Evolutionary conservation across 495 filamentous ascomycete genomes (phyloP), one percentile per base, ranked within the genome.

Genomic region (Mycothermus thermophilus): DNA sequence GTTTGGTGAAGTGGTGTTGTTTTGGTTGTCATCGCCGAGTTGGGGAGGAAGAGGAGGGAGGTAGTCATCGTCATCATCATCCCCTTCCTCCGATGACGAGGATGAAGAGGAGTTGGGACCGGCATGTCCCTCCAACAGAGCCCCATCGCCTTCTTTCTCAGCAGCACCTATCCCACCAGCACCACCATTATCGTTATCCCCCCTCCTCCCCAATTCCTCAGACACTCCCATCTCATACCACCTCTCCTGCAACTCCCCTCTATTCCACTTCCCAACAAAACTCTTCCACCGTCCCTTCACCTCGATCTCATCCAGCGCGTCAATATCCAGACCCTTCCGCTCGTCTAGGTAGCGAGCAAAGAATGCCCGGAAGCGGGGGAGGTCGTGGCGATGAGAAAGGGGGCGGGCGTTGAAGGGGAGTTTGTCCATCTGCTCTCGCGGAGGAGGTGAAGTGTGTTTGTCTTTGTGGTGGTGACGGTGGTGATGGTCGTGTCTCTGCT

Each of bases 211-310:
- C n/a, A n/a, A n/a, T 22, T 67, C 71, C 25, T 64, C 52, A 14
- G 78, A 61, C 2, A 67, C 75, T 43, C 55, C 60, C 14, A 85
- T 79, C 44, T 86, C 81, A 54, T 97, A 97, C 88, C 90, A 97
- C 16, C 86, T 85, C 55, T 85, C 78, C 2, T 84, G 80, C 35
- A 97, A 66, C 66, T 93, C 86, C 60, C 81, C 83, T 51, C 74
- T 77, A 63, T 97, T 97, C 90, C 90, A 97, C 67, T 86, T 88
- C 2, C 70, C 60, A 10, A 84, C 53, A 50, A 95, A 97, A 52
- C 86, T 88, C 62, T 93, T 94, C 84, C 87, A 97, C 25, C 90
- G 62, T 1, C 88, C 90, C 30, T 70, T 76, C 0, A 74, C 51
- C 48, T 96, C 88, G 10, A 70, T 61, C 35, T 79, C 74, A 25